A percentile compares a stretch with the other conserved stretches of the same genome.
These are phyloP conservation scores for Candida xyloterini DNA, from an alignment of 805 yeast species.

Conservation along the genomic window DNA sequence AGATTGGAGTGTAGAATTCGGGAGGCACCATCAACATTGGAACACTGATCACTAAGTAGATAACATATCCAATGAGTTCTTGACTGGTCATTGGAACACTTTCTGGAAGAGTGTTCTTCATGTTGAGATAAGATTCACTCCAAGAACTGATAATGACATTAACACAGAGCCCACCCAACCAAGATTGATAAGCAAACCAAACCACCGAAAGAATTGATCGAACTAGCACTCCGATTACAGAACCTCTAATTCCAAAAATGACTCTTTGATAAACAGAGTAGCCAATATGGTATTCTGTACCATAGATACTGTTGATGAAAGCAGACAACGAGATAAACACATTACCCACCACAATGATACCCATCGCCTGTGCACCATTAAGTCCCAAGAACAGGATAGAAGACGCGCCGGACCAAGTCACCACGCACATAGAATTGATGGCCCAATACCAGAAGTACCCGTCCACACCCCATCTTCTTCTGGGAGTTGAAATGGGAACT, in stretches of 20 bases:
- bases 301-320: constrained; percentile 45
- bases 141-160: constrained; percentile 39
- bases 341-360: constrained; percentile 46
- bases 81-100: constrained; percentile 39
- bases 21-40: constrained; percentile 42
- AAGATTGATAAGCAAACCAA: constrained; percentile 46
- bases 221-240: constrained; percentile 40
- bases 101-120: constrained; percentile 40
- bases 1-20: constrained; percentile 25
- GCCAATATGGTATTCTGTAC: constrained; percentile 49
- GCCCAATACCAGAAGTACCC: constrained; percentile 20
- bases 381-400: constrained; percentile 46
- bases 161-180: constrained; percentile 45
- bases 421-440: constrained; percentile 31
- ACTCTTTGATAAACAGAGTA: constrained; percentile 44
- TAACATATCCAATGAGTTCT: constrained; percentile 41
- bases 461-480: constrained; percentile 38
- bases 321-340: constrained; percentile 42
- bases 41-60: constrained; percentile 42
- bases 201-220: constrained; percentile 43
- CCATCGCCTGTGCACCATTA: constrained; percentile 44
- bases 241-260: constrained; percentile 46
- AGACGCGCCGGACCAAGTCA: constrained; percentile 34
- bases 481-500: constrained; percentile 37
- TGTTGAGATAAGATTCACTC: constrained; percentile 37